Base-by-base conservation (phyloP, 305 asterid species). In the Fraxinus latifolia region DNA sequence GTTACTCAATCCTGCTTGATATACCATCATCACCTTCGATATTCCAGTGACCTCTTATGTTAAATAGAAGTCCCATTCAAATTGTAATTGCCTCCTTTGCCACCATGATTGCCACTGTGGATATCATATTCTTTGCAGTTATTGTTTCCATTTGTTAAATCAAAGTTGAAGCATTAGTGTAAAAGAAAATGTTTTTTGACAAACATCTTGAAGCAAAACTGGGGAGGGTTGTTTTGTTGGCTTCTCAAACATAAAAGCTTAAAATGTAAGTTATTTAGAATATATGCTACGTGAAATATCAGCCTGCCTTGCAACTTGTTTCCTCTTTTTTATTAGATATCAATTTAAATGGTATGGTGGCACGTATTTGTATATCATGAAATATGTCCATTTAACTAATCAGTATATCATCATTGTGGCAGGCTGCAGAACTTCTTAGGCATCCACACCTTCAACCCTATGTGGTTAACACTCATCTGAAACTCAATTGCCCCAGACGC, bases 341-440 rank as follows among this genome's bases (percentile, higher is more conserved):
- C n/a, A 62, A 62, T 62, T 62, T 70, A 12, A 70, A 4, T 29
- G 75, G 75, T 29, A 70, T 70, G 75, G 19, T 12, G 12, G 39
- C 42, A 5, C 37, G 5, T 31, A 70, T 42, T 19, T 70, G 11
- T 71, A 21, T 50, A 42, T 65, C 32, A n/a, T 19, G 81, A 62
- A 34, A 76, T 68, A 39, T 42, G 5, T 62, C 58, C 74, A 50
- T 70, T 84, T 79, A 31, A 14, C 75, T 70, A 32, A 31, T 70
- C 75, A 29, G 23, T 70, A 27, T 47, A 3, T 77, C 71, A 77
- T 77, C 80, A 50, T 32, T 83, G 75, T 70, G 84, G 81, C 95
- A 95, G 99, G 97, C 99, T 88, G 90, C 95, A 50, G 99, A 93
- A 81, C 97, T 95, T 88, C 99, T 95, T 82, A 89, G 92, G 90